Base-by-base conservation (phyloP, 176 grass and related monocot genomes). In the Tillandsia fasciculata region DNA sequence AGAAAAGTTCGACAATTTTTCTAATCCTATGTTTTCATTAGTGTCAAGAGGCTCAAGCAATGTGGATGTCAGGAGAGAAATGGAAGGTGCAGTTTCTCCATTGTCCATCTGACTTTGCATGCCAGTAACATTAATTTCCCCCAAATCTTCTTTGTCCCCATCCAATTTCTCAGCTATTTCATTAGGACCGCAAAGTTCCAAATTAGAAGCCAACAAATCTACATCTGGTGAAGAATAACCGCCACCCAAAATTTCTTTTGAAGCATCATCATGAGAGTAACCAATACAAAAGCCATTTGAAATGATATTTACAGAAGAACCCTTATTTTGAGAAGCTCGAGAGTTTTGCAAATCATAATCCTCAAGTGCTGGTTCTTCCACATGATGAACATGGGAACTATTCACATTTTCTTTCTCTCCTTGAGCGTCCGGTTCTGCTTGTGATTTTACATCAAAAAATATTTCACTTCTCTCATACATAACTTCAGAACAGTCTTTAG, bases 101-200 rank as follows among this genome's bases (percentile, higher is more conserved):
- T 24, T 66, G 17, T 51, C 58, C 47, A 53, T 74, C 65, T 77
- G 26, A 58, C n/a, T 17, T 69, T 78, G 75, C 78, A 51, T 73
- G 48, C 71, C 64, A 76, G 65, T 68, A 75, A 73, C 42, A 76
- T 74, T 74, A 87, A 70, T 12, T 51, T 79, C 68, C 42, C 11
- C 49, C 63, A 70, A 67, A 72, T 72, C 77, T 73, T 42, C 52
- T 72, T 70, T 78, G 56, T 78, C 78, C 67, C 65, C 63, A 78
- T 14, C 48, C 18, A 64, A 61, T 26, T 87, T 64, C 52, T 73
- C 50, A 48, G 59, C 18, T 80, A 52, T 9, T 52, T 68, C 23
- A 56, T 83, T 68, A 59, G 27, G 8, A 53, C 15, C 50, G 61
- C 13, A 13, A 73, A 67, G 66, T 74, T 74, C 74, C 64, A 69